Percentiles rank a stretch among this genome's conserved stretches.
These are phyloP conservation scores for Botrytis byssoidea DNA, from an alignment of 2,329 filamentous ascomycete species.

Conservation along the genomic window DNA sequence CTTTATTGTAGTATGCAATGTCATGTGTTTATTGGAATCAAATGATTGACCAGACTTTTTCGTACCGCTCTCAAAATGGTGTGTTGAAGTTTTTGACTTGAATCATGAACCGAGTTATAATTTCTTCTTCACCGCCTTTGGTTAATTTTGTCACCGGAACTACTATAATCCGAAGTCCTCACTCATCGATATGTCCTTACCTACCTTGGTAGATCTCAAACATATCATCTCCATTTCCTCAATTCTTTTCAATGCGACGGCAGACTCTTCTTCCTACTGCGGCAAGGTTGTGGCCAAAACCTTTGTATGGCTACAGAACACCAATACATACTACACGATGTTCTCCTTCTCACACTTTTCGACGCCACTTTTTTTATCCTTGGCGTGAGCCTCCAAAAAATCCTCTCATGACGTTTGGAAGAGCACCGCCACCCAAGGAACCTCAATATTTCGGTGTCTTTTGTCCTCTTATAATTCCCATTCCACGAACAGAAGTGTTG, in stretches of 20 bases:
- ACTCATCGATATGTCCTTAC: neutral
- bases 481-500: slow-evolving; percentile 1
- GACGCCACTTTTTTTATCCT: neutral
- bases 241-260: neutral
- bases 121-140: neutral
- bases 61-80: neutral
- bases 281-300: neutral
- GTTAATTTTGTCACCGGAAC: neutral
- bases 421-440: neutral
- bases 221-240: neutral
- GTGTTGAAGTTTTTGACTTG: neutral
- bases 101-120: neutral
- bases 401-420: neutral
- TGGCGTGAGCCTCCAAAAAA: neutral
- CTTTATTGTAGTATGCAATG: neutral
- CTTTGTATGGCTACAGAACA: neutral
- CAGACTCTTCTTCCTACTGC: neutral
- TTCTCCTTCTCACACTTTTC: neutral
- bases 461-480: neutral
- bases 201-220: neutral
- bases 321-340: neutral
- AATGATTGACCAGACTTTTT: neutral
- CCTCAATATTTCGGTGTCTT: neutral
- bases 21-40: neutral
- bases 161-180: neutral